Conservation (phyloP, 768 basidiomycete species). For the Podaxis rugospora region DNA sequence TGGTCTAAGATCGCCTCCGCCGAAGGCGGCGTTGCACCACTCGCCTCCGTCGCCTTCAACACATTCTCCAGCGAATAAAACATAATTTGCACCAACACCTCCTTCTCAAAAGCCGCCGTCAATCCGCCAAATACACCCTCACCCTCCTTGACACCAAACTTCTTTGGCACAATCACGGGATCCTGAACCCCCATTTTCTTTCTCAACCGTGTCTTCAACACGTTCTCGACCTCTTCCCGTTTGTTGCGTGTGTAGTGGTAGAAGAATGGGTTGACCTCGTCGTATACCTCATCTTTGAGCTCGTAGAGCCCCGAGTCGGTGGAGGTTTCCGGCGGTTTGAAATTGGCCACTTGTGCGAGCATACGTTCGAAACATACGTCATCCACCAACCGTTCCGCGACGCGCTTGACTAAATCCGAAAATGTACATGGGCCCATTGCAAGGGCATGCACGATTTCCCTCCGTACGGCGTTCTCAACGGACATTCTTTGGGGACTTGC, state of each 20-base stretch:
- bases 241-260: slow-evolving; percentile 94
- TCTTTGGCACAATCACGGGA: slow-evolving; percentile 77
- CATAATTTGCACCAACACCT: slow-evolving; percentile 73
- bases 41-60: slow-evolving; percentile 56
- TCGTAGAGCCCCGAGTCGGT: slow-evolving; percentile 86
- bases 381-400: slow-evolving; percentile 87
- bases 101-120: slow-evolving; percentile 60
- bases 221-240: slow-evolving; percentile 84
- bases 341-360: slow-evolving; percentile 73
- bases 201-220: slow-evolving; percentile 62
- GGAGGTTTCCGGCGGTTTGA: slow-evolving; percentile 74
- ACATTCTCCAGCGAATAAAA: slow-evolving; percentile 81
- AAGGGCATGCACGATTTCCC: slow-evolving; percentile 89
- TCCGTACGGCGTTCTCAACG: slow-evolving; percentile 57
- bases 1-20: slow-evolving; percentile 93
- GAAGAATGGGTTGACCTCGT: slow-evolving; percentile 94
- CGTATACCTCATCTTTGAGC: slow-evolving; percentile 76
- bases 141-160: slow-evolving; percentile 57
- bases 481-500: slow-evolving; percentile 69
- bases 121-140: slow-evolving; percentile 59
- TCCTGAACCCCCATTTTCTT: slow-evolving; percentile 48
- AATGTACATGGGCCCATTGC: slow-evolving; percentile 86
- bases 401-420: slow-evolving; percentile 86
- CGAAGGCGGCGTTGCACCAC: slow-evolving; percentile 56
- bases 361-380: slow-evolving; percentile 79